Conservation (phyloP, 2,329 filamentous ascomycete genomes). For the Raffaelea albimanens region DNA sequence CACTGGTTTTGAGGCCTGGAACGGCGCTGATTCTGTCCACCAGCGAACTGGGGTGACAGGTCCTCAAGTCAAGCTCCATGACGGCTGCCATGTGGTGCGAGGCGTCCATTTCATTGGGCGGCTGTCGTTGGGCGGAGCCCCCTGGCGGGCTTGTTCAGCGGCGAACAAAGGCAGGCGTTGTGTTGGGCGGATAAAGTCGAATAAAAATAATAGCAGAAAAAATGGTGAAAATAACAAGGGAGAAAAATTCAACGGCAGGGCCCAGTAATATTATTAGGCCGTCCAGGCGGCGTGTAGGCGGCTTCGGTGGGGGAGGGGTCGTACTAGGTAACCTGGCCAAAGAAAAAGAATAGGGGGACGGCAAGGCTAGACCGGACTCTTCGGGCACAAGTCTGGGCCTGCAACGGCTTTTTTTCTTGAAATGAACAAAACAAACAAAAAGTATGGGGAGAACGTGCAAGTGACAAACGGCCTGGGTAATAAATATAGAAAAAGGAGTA, state of each 20-base stretch:
- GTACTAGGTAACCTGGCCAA: background rate
- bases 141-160: background rate
- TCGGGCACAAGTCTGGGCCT: too few species aligned
- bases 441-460: background rate
- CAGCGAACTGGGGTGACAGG: conserved; percentile 36
- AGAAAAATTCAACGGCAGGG: too few species aligned
- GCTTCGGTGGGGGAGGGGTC: too few species aligned
- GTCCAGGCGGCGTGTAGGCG: too few species aligned
- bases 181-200: background rate
- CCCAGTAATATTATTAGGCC: too few species aligned
- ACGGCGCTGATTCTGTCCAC: conserved; percentile 46
- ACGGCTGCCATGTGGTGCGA: conserved; percentile 27
- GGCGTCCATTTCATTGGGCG: conserved; percentile 24
- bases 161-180: background rate
- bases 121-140: background rate
- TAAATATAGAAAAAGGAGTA: too few species aligned
- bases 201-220: background rate
- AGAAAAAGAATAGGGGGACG: background rate
- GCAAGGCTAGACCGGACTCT: background rate
- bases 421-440: background rate
- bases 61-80: conserved; percentile 41
- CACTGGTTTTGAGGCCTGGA: conserved; percentile 49
- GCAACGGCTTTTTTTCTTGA: background rate
- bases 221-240: background rate
- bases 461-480: too few species aligned